Percentiles rank a stretch among this genome's conserved stretches.
These are phyloP conservation scores for Strobilomyces dryophilus DNA, from an alignment of 768 basidiomycete genomes.

Conservation along the genomic window DNA sequence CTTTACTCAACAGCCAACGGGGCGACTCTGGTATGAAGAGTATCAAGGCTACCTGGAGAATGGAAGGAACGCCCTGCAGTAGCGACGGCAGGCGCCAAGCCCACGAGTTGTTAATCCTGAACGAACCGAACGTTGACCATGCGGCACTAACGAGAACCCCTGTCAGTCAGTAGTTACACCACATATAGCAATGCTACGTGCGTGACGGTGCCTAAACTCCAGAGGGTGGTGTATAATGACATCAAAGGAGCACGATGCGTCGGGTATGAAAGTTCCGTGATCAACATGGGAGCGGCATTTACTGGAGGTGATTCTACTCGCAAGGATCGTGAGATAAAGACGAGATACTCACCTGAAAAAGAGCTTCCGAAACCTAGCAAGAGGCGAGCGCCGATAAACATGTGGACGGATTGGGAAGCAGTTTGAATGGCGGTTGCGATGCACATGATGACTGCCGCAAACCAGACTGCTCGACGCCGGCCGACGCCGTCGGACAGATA, in stretches of 20 bases:
- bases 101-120: slow-evolving; percentile 39
- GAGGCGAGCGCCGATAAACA: slow-evolving; percentile 60
- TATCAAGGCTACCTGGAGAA: too few relatives aligned
- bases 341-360: slow-evolving; percentile 47
- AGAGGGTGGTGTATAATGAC: too few relatives aligned
- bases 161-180: background rate
- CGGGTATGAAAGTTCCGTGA: slow-evolving; percentile 70
- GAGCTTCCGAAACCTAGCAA: slow-evolving; percentile 74
- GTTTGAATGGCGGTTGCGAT: too few relatives aligned
- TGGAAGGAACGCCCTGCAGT: slow-evolving; percentile 40
- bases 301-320: slow-evolving; percentile 27
- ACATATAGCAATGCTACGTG: too few relatives aligned
- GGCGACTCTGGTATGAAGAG: too few relatives aligned
- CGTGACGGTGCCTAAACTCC: too few relatives aligned
- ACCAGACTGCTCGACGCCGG: too few relatives aligned
- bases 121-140: slow-evolving; percentile 31
- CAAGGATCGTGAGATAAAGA: too few relatives aligned
- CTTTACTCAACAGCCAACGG: too few relatives aligned
- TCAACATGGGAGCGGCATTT: slow-evolving; percentile 76
- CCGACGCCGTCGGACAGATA: slow-evolving; percentile 29
- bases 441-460: too few relatives aligned
- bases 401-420: background rate
- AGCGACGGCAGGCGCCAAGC: slow-evolving; percentile 80
- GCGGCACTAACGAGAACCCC: slow-evolving; percentile 47
- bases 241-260: too few relatives aligned